Percentiles rank a stretch among this genome's conserved stretches.
Evolutionary conservation across 1,139 yeast genomes (phyloP).

Genomic region (Suhomyces wounanorum): DNA sequence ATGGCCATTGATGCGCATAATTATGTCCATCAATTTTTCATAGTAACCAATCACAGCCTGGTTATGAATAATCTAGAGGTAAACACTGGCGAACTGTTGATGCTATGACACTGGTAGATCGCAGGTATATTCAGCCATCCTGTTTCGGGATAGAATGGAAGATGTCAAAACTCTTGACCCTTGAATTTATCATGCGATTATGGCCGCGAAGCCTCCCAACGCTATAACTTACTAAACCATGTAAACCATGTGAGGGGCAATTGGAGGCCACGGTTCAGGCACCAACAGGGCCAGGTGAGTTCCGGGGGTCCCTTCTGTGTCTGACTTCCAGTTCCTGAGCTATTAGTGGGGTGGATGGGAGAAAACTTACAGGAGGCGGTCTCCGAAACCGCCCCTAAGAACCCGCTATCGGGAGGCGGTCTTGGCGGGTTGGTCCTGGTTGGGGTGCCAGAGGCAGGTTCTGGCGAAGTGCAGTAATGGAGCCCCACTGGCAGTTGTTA

Average conservation of each 20-base stretch:
- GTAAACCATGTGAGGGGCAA: not conserved
- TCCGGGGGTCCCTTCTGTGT: not conserved
- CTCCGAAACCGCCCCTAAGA: not conserved
- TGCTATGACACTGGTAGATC: not conserved
- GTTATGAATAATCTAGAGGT: not conserved
- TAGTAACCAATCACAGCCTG: not conserved
- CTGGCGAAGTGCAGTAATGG: not conserved
- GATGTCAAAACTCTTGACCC: not conserved
- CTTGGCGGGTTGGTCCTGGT: not conserved
- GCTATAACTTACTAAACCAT: not conserved
- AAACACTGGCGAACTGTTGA: not conserved
- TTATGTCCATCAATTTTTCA: not conserved
- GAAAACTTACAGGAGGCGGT: not conserved
- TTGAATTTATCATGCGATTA: not conserved
- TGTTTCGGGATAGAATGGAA: not conserved
- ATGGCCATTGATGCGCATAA: not conserved
- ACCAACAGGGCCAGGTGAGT: not conserved
- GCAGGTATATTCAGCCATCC: not conserved
- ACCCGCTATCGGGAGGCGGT: not conserved
- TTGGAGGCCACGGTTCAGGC: not conserved
- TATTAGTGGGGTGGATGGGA: no score
- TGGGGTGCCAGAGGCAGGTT: not conserved
- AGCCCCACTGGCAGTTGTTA: not conserved
- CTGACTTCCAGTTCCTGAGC: no score
- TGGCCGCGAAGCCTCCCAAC: not conserved